phyloP scores from a whole-genome alignment of 305 asterid species.

The Solanum hybrid region DNA sequence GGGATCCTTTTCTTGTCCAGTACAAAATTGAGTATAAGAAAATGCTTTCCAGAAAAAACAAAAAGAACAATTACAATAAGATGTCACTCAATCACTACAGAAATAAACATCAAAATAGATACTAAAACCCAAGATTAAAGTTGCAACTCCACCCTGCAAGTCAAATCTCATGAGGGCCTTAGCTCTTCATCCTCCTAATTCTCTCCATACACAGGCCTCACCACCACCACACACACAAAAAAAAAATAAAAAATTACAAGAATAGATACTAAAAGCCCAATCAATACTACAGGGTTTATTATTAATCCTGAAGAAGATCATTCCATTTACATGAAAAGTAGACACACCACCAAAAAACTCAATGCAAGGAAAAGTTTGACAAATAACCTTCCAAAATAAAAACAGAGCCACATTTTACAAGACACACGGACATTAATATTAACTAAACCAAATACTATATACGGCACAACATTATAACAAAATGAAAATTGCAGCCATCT shows the following conservation, averaged over 20 bases:
- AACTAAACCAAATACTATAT: neutral
- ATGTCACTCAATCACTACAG: neutral
- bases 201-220: neutral
- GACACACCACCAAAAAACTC: neutral
- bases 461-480: neutral
- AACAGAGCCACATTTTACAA: neutral
- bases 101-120: neutral
- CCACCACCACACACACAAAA: neutral
- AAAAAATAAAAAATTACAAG: neutral
- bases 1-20: neutral
- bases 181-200: neutral
- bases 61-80: neutral
- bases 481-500: neutral
- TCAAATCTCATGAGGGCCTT: neutral
- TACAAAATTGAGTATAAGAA: neutral
- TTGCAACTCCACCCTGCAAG: neutral
- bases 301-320: neutral
- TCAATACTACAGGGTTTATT: neutral
- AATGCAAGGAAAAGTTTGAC: neutral
- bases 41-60: neutral
- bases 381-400: neutral
- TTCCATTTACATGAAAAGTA: neutral
- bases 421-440: neutral
- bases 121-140: neutral
- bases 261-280: neutral